Evolutionary conservation across 345 rosid species (phyloP), one percentile per base, ranked within the genome.

Genomic region (Kernera saxatilis): DNA sequence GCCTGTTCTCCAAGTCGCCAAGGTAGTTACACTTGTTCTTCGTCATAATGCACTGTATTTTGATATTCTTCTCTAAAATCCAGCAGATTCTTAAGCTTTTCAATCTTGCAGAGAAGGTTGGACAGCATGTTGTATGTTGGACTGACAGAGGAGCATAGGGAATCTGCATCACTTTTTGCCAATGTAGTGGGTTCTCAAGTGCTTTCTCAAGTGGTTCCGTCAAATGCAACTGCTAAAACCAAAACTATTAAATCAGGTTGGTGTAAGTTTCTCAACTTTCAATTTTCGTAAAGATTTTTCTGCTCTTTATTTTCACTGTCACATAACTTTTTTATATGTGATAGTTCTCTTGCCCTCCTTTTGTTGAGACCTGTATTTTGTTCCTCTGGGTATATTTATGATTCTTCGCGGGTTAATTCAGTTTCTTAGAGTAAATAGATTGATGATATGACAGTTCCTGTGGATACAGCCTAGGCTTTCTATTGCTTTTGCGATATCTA

Each of bases 61-160:
- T 64, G 40, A 19, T 26, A 32, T 48, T 46, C 6, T 43, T 67
- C 69, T 45, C 65, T 58, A 66, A 22, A 67, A 58, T 59, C 78
- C 74, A 77, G 70, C 75, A 62, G 81, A 74, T 65, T 77, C 72
- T 82, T 78, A 79, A 81, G 82, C 79, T 21, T 85, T 72, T 73
- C 55, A 69, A 82, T 84, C 77, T 73, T 89, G 90, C 93, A 94
- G 99, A 94, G 82, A 84, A 87, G 99, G 85, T 78, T 94, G 79
- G 93, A 91, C 79, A 77, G 74, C 77, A 94, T 94, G 99, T 71
- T 94, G 71, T 91, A 88, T 80, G 92, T 91, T 76, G 99, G 99
- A 60, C 84, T 94, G 50, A 94, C 99, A 8, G 96, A 93, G 82
- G 87, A 89, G 57, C 97, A 91, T 74, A 83, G 78, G 74, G 95